phyloP scores from a whole-genome alignment of 2,329 filamentous ascomycete species.

The Mycogone perniciosa region DNA sequence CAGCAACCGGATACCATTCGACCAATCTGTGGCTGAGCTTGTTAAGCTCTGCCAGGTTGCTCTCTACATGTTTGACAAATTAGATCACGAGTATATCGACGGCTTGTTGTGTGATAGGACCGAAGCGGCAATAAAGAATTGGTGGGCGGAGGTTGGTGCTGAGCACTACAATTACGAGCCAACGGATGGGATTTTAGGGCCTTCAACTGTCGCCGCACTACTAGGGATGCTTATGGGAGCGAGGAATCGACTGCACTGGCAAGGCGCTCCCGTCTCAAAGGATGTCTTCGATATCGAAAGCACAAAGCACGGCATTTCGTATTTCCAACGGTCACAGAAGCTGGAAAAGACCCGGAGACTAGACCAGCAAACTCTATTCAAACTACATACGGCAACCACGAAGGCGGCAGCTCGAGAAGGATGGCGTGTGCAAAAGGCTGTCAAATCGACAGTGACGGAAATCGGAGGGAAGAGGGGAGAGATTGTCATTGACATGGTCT shows the following conservation, averaged over 20 bases:
- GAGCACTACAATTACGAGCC: constrained; percentile 92
- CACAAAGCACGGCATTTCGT: constrained; percentile 75
- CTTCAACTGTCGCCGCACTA: constrained; percentile 82
- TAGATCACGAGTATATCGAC: constrained; percentile 85
- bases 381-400: constrained; percentile 74
- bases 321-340: constrained; percentile 87
- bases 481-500: constrained; percentile 92
- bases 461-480: constrained; percentile 90
- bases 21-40: constrained; percentile 75
- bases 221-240: constrained; percentile 85
- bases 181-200: constrained; percentile 84
- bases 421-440: constrained; percentile 87
- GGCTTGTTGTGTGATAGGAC: constrained; percentile 90
- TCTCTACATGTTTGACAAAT: constrained; percentile 77
- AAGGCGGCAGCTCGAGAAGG: constrained; percentile 85
- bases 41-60: constrained; percentile 89
- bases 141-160: constrained; percentile 91
- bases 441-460: constrained; percentile 92
- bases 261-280: constrained; percentile 76
- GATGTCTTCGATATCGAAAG: constrained; percentile 82
- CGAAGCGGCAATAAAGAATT: constrained; percentile 82
- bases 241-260: constrained; percentile 79
- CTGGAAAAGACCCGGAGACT: constrained; percentile 70
- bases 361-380: constrained; percentile 76
- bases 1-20: constrained; percentile 73